Evolutionary conservation across 2,329 filamentous ascomycete species (phyloP).

Genomic region (Alternaria novae-zelandiae): DNA sequence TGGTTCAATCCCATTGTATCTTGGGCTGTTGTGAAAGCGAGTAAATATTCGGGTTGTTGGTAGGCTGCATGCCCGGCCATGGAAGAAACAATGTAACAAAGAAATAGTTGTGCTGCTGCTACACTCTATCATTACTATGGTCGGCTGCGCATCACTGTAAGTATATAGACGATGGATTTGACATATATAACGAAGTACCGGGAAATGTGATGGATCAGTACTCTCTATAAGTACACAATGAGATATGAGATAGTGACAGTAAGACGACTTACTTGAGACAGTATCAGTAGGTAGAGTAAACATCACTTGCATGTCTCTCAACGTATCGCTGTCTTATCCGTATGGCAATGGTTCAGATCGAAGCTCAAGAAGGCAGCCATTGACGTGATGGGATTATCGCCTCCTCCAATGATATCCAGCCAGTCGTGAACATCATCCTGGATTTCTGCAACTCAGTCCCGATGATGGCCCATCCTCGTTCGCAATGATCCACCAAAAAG

Average conservation of each 20-base stretch:
- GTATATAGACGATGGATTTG: neutral
- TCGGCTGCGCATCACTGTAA: neutral
- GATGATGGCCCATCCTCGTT: neutral
- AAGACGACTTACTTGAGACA: neutral
- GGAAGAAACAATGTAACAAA: neutral
- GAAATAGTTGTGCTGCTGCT: neutral
- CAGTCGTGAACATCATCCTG: neutral
- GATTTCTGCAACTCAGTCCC: neutral
- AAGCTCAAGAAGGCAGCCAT: neutral
- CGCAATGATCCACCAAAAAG: slow-evolving; percentile 10
- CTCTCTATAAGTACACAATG: neutral
- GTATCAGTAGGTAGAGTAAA: neutral
- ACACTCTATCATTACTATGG: neutral
- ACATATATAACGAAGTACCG: neutral
- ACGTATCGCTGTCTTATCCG: neutral
- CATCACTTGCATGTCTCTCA: neutral
- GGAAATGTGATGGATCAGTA: neutral
- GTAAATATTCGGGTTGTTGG: neutral
- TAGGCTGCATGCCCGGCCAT: neutral
- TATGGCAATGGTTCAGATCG: neutral
- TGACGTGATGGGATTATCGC: neutral
- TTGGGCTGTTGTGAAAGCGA: neutral
- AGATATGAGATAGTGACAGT: neutral
- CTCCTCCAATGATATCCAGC: neutral
- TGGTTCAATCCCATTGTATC: neutral